These are phyloP conservation scores for Pseudocercospora fijiensis DNA, from an alignment of 2,329 filamentous ascomycete species.

Conservation along the genomic window DNA sequence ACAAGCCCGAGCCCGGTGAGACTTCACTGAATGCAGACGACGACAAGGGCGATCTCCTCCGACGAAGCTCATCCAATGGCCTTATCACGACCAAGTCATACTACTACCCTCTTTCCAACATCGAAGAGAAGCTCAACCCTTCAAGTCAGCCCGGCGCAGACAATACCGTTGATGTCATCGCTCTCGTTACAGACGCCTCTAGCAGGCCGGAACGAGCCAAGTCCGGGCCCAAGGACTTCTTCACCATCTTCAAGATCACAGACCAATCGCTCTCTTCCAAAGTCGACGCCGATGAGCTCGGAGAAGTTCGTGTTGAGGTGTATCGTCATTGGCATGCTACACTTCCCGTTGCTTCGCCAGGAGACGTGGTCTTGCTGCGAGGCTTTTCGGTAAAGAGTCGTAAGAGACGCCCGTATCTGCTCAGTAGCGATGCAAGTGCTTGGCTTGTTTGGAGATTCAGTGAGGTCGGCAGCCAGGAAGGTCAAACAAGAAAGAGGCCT, in stretches of 20 bases:
- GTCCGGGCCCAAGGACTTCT: constrained; percentile 46
- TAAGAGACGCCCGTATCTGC: constrained; percentile 40
- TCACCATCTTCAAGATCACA: constrained; percentile 44
- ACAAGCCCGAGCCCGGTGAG: constrained; percentile 8
- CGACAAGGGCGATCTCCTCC: constrained; percentile 9
- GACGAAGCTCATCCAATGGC: constrained; percentile 13
- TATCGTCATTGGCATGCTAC: constrained; percentile 47
- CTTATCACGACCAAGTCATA: constrained; percentile 39
- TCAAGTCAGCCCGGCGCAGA: constrained; percentile 36
- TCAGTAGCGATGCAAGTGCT: constrained; percentile 45
- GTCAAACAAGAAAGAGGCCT: constrained; percentile 15
- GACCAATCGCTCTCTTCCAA: constrained; percentile 37
- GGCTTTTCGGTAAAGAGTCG: constrained; percentile 45
- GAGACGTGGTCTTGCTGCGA: constrained; percentile 49
- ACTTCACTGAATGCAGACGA: background rate
- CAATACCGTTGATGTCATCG: constrained; percentile 46
- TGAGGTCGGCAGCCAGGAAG: constrained; percentile 31
- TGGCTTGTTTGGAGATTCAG: constrained; percentile 50
- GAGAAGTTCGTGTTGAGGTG: constrained; percentile 39
- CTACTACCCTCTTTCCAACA: constrained; percentile 46
- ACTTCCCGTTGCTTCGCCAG: constrained; percentile 43
- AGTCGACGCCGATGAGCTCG: background rate
- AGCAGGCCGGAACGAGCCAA: constrained; percentile 41
- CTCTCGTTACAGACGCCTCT: constrained; percentile 42
- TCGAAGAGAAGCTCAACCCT: constrained; percentile 43